Base-by-base conservation (phyloP, 2,329 filamentous ascomycete genomes). In the Colletotrichum agaves region DNA sequence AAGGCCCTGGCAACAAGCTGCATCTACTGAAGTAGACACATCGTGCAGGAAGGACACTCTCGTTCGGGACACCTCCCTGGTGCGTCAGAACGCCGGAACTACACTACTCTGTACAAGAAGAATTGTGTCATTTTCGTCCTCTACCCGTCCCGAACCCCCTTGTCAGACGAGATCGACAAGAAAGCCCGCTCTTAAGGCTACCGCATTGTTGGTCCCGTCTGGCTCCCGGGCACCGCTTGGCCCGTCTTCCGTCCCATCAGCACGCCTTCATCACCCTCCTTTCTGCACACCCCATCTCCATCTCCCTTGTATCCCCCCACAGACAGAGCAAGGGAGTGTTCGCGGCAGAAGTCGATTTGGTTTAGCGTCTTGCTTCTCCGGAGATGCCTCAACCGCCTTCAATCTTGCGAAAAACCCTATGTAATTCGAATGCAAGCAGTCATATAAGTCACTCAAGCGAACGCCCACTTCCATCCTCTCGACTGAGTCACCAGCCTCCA, bases 81-180 rank as follows among this genome's bases (percentile, higher is more conserved):
- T 47, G 53, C 35, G 47, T 50, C 46, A 33, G 23, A 50, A 31
- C 21, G 41, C 61, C 27, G 35, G 8, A 37, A 27, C 27, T 47
- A 43, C 41, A 27, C 27, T 47, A 43, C 41, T 7, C 41, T 55
- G 50, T 27, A 27, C 49, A 69, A 39, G 15, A 67, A 57, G 10
- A 37, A 67, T 57, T 69, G 56, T 47, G 56, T 62, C 66, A 67
- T 69, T 67, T 62, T 56, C 66, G 57, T 17, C 17, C 13, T 62
- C 55, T 37, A 49, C 62, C 66, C 31, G 49, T 3, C 41, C 44
- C 35, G 5, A 43, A 3, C 50, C 13, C 13, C 47, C 49, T 67
- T 69, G 62, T 69, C 62, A 57, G 63, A 47, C 27, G 37, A 69
- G 66, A 69, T 69, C 66, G 62, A 67, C 62, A 31, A 43, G 41